Conservation (phyloP, 1,284 basidiomycete genomes). For the Xanthoconium separans region DNA sequence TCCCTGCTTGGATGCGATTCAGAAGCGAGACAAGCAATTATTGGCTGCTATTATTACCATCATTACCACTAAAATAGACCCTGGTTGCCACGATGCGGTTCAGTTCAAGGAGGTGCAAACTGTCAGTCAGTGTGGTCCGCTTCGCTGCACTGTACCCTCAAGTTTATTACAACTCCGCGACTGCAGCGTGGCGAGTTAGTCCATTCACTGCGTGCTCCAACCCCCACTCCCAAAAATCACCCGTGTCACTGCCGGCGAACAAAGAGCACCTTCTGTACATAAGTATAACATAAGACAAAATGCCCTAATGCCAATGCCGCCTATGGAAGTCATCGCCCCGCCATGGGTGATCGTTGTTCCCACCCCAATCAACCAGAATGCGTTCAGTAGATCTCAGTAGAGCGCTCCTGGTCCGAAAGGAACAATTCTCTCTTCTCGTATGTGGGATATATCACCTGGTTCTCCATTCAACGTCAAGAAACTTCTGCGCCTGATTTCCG, state of each 20-base stretch:
- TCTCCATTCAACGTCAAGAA: background rate
- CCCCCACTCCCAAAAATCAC: conserved; percentile 3
- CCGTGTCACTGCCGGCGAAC: background rate
- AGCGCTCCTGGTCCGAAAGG: background rate
- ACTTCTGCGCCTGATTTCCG: conserved; percentile 21
- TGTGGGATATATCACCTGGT: conserved; percentile 7
- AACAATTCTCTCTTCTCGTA: background rate
- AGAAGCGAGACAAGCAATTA: conserved; percentile 15
- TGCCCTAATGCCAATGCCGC: conserved; percentile 3
- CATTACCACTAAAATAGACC: conserved; percentile 24
- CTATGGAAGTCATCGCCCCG: background rate
- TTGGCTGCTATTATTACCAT: conserved; percentile 33
- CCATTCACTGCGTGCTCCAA: background rate
- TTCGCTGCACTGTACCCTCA: conserved; percentile 1
- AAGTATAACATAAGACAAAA: conserved; percentile 13
- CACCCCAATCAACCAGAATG: conserved; percentile 18
- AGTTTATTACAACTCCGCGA: conserved; percentile 33
- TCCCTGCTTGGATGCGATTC: conserved; percentile 17
- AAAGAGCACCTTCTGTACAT: conserved; percentile 14
- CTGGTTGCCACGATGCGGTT: conserved; percentile 11
- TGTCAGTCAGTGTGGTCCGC: background rate
- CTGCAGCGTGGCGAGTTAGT: conserved; percentile 22
- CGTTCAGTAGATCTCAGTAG: background rate
- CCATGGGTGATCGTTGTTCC: conserved; percentile 4
- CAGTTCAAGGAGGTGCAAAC: conserved; percentile 6